A percentile compares a stretch with the other conserved stretches of the same genome.
Conservation (phyloP, 768 basidiomycete genomes). For the Suillus clintonianus region DNA sequence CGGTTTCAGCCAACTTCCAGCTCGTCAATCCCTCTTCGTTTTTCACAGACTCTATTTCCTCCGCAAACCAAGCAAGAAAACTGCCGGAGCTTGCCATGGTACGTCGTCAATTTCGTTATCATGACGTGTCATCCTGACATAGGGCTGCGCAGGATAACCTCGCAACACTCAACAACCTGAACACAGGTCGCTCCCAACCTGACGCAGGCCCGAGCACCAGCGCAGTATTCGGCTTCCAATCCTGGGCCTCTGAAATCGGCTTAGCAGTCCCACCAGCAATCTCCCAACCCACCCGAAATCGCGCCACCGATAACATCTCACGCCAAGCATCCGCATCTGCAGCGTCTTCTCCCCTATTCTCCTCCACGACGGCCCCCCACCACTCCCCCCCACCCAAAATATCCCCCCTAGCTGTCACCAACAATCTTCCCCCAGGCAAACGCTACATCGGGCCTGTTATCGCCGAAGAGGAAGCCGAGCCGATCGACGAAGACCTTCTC, state of each 20-base stretch:
- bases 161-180: slow-evolving; percentile 28
- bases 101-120: slow-evolving; percentile 6
- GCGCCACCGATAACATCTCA: slow-evolving; percentile 30
- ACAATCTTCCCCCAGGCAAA: slow-evolving; percentile 25
- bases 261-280: slow-evolving; percentile 16
- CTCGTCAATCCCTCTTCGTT: slow-evolving; percentile 30
- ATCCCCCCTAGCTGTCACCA: slow-evolving; percentile 24
- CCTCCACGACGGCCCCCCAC: slow-evolving; percentile 24
- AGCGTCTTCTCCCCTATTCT: slow-evolving; percentile 18
- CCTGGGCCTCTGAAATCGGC: slow-evolving; percentile 33
- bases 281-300: slow-evolving; percentile 18
- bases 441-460: slow-evolving; percentile 35
- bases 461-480: slow-evolving; percentile 28
- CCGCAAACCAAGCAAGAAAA: slow-evolving; percentile 25
- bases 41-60: slow-evolving; percentile 19
- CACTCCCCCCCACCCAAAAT: slow-evolving; percentile 29
- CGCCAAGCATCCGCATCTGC: slow-evolving; percentile 30
- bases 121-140: slow-evolving; percentile 1
- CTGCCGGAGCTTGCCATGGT: slow-evolving; percentile 34
- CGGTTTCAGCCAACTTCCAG: slow-evolving; percentile 8
- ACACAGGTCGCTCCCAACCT: slow-evolving; percentile 20
- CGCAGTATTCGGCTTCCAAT: slow-evolving; percentile 25
- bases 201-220: slow-evolving; percentile 7
- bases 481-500: slow-evolving; percentile 27
- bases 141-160: slow-evolving; percentile 23